Conservation (phyloP, 1,139 yeast genomes). For the Candida smagusa region DNA sequence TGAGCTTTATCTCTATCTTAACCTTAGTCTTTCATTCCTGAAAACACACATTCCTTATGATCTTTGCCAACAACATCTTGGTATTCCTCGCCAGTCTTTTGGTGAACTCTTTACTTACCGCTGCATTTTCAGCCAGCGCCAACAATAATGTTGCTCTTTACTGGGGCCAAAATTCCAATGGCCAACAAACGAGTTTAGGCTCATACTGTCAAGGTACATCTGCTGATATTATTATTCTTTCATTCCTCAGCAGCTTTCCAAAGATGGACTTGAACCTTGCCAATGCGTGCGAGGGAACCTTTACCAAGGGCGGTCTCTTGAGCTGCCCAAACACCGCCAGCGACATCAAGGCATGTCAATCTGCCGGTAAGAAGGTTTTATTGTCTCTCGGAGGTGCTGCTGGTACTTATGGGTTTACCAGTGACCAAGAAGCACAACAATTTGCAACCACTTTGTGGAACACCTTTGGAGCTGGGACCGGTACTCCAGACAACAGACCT, state of each 20-base stretch:
- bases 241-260: slow-evolving; percentile 70
- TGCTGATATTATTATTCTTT: slow-evolving; percentile 68
- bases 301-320: slow-evolving; percentile 48
- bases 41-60: slow-evolving; percentile 2
- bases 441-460: slow-evolving; percentile 83
- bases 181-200: slow-evolving; percentile 63
- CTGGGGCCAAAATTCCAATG: slow-evolving; percentile 90
- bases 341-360: slow-evolving; percentile 83
- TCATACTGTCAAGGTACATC: slow-evolving; percentile 66
- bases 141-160: slow-evolving; percentile 57
- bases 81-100: slow-evolving; percentile 8
- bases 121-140: slow-evolving; percentile 10
- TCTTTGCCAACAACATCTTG: slow-evolving; percentile 7
- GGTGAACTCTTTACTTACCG: slow-evolving; percentile 7
- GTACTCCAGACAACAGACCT: slow-evolving; percentile 54
- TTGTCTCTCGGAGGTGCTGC: slow-evolving; percentile 87
- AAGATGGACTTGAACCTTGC: slow-evolving; percentile 61
- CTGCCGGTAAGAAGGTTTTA: slow-evolving; percentile 69
- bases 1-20: slow-evolving; percentile 7
- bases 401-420: slow-evolving; percentile 72
- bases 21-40: slow-evolving; percentile 4
- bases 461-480: slow-evolving; percentile 75
- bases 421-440: slow-evolving; percentile 57
- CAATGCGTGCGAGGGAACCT: slow-evolving; percentile 55
- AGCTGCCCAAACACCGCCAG: slow-evolving; percentile 64